Evolutionary conservation across 176 grass and related monocot genomes (phyloP).

Genomic region (Metroxylon sagu): DNA sequence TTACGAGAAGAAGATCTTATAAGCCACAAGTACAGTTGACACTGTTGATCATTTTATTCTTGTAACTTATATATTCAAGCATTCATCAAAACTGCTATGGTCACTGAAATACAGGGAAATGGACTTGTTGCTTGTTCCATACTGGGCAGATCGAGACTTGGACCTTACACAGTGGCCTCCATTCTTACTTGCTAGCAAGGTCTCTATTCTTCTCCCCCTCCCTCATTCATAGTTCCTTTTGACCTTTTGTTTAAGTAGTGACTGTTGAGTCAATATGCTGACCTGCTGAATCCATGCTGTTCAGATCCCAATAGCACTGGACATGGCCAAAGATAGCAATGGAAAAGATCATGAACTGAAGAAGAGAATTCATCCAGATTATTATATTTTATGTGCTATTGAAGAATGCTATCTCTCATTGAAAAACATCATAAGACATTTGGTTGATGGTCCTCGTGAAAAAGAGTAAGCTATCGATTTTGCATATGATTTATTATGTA

Average conservation of each 20-base stretch:
- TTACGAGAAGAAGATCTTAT: slow-evolving; percentile 87
- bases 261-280: too few species aligned
- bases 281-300: not conserved
- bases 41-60: slow-evolving; percentile 8
- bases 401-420: slow-evolving; percentile 89
- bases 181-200: slow-evolving; percentile 95
- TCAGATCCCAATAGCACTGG: slow-evolving; percentile 92
- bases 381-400: slow-evolving; percentile 76
- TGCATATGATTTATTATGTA: not conserved
- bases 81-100: not conserved
- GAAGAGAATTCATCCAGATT: slow-evolving; percentile 61
- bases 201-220: not conserved
- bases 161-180: slow-evolving; percentile 92
- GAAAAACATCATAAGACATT: slow-evolving; percentile 63
- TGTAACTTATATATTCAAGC: not conserved
- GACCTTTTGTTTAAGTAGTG: too few species aligned
- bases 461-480: slow-evolving; percentile 40
- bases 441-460: slow-evolving; percentile 52
- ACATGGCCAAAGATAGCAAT: slow-evolving; percentile 87
- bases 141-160: slow-evolving; percentile 65
- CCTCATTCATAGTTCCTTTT: too few species aligned
- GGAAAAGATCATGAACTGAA: slow-evolving; percentile 79
- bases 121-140: slow-evolving; percentile 91
- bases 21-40: slow-evolving; percentile 45
- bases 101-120: slow-evolving; percentile 46